Conservation (phyloP, 805 yeast species). For the Ogataea haglerorum region DNA sequence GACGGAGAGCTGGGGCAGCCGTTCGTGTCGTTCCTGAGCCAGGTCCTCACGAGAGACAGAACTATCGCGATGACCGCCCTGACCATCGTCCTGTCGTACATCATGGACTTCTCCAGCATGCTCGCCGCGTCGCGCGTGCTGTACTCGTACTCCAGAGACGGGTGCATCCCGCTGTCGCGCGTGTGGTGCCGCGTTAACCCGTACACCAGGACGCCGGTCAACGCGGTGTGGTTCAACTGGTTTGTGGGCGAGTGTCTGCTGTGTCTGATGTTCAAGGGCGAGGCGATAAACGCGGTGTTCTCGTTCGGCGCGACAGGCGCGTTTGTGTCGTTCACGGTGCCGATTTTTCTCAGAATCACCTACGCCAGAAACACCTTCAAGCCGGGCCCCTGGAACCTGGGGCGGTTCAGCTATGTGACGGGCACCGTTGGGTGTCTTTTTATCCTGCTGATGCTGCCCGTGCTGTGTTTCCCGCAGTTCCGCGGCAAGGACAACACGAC, state of each 20-base stretch:
- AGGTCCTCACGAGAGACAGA: conserved; percentile 41
- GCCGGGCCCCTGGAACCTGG: conserved; percentile 69
- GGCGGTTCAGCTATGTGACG: conserved; percentile 45
- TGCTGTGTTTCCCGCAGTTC: conserved; percentile 54
- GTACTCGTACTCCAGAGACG: conserved; percentile 66
- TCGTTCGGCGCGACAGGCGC: conserved; percentile 72
- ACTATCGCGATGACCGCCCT: conserved; percentile 43
- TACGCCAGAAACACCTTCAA: conserved; percentile 49
- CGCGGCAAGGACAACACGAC: conserved; percentile 36
- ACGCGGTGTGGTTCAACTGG: conserved; percentile 60
- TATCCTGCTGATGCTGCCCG: conserved; percentile 54
- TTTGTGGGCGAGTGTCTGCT: conserved; percentile 52
- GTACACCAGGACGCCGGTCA: conserved; percentile 56
- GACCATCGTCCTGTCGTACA: conserved; percentile 42
- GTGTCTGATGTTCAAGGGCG: conserved; percentile 60
- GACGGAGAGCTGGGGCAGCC: conserved; percentile 57
- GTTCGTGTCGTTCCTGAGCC: conserved; percentile 51
- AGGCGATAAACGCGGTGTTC: conserved; percentile 67
- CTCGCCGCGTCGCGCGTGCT: conserved; percentile 65
- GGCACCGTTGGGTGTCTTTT: conserved; percentile 49
- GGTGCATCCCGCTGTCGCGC: conserved; percentile 57
- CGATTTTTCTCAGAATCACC: conserved; percentile 56
- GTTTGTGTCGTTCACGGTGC: conserved; percentile 63
- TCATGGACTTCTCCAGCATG: conserved; percentile 59
- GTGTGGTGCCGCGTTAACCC: conserved; percentile 48